Conservation (phyloP, 2,329 filamentous ascomycete species). For the Aureobasidium sp. region DNA sequence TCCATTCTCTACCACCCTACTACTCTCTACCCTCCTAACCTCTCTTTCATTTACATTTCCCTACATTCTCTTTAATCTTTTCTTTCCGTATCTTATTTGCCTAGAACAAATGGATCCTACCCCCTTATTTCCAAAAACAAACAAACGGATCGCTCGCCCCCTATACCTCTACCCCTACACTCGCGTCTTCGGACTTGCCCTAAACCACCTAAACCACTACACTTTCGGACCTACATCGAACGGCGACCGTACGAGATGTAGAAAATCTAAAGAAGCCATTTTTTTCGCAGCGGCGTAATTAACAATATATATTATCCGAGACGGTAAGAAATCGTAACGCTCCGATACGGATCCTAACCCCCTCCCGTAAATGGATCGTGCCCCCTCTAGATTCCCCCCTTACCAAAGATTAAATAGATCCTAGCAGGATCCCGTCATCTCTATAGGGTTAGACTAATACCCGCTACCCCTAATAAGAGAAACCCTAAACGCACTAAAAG, state of each 20-base stretch:
- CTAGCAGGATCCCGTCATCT: neutral
- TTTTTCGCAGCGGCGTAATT: neutral
- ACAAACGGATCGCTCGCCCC: no score
- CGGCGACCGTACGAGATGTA: neutral
- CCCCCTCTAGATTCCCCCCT: neutral
- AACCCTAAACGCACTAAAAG: no score
- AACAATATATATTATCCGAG: neutral
- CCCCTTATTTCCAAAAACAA: neutral
- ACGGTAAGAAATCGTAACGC: no score
- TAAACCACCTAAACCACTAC: neutral
- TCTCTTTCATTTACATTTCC: neutral
- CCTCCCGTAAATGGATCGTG: neutral
- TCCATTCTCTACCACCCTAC: neutral
- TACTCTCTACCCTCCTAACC: neutral
- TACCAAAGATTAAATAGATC: neutral
- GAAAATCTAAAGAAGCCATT: neutral
- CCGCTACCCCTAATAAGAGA: no score
- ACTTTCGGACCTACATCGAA: neutral
- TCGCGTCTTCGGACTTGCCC: neutral
- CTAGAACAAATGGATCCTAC: neutral
- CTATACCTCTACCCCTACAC: neutral
- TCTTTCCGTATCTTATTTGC: neutral
- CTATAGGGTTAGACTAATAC: no score
- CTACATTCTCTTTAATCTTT: neutral
- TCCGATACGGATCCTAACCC: neutral